Conservation (phyloP, 148 eudicot genomes). For the Chenopodium quinoa region DNA sequence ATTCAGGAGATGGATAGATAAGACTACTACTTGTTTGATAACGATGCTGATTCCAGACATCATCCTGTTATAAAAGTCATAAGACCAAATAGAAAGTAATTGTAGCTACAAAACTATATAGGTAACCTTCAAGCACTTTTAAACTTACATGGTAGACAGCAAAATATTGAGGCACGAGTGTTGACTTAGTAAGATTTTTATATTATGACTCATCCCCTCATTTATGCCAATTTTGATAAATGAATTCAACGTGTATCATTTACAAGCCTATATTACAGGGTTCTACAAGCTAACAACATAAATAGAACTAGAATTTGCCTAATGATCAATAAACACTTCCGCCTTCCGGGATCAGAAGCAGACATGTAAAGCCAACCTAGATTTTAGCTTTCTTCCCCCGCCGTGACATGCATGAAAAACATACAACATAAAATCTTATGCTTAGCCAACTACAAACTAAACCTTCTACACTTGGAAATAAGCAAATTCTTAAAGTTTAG, state of each 20-base stretch:
- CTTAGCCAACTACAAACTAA: not conserved
- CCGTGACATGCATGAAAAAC: slow-evolving; percentile 6
- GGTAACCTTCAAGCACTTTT: no score
- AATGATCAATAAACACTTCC: slow-evolving; percentile 6
- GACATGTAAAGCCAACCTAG: not conserved
- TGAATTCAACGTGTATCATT: slow-evolving; percentile 2
- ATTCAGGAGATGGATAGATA: not conserved
- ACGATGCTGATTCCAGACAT: no score
- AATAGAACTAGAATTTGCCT: slow-evolving; percentile 2
- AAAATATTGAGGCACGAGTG: not conserved
- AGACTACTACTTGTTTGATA: not conserved
- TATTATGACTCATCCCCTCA: no score
- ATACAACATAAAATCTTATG: slow-evolving; percentile 13
- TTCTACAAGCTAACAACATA: slow-evolving; percentile 5
- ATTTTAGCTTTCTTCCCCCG: not conserved
- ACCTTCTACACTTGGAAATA: slow-evolving; percentile 1
- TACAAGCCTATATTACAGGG: slow-evolving; percentile 25
- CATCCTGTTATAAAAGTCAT: no score
- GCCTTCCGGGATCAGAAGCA: not conserved
- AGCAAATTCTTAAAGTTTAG: slow-evolving; percentile 29
- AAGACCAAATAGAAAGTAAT: not conserved
- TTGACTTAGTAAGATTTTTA: not conserved
- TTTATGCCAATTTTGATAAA: not conserved
- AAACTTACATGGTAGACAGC: not conserved
- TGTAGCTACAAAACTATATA: not conserved